Evolutionary conservation across 2,329 filamentous ascomycete genomes (phyloP), one percentile per base, ranked within the genome.

Genomic region (Huntiella moniliformis): DNA sequence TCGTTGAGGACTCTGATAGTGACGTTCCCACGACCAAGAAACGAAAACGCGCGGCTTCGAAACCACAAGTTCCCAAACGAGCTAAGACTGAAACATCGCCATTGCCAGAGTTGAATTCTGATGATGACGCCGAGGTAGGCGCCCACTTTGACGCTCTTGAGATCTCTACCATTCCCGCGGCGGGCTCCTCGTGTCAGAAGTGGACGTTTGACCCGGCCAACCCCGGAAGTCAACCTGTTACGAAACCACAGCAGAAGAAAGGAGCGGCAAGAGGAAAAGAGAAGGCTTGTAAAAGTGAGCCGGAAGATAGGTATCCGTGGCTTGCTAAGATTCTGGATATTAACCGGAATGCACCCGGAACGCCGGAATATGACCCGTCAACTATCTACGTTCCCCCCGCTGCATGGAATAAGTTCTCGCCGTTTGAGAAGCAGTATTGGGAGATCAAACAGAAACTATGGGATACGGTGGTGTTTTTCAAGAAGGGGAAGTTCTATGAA

Each of bases 401-500:
- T 32, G 84, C 85, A 0, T 93, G 79, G 77, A 64, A 65, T 28
- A 79, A 82, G 18, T 95, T 98, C 58, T 92, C 87, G 0, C 74
- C 88, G 0, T 98, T 98, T 53, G 91, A 98, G 62, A 92, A 86
- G 60, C 91, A 98, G 58, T 98, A 98, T 60, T 98, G 91, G 91
- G 85, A 93, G 56, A 96, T 98, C 61, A 98, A 98, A 65, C 82
- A 87, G 60, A 95, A 95, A 55, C 83, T 92, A 53, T 96, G 84
- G 82, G 86, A 95, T 53, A 95, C 87, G 0, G 80, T 98, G 39
- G 88, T 98, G 12, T 98, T 98, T 63, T 98, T 98, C 77, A 98
- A 96, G 63, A 98, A 98, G 67, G 91, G 91, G 56, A 98, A 98
- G 56, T 98, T 98, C 62, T 98, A 95, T 58, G 91, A 98, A 59